A percentile compares a stretch with the other conserved stretches of the same genome.
These are phyloP conservation scores for Peribolospora kevripleyi DNA, from an alignment of 768 basidiomycete genomes.

Conservation along the genomic window DNA sequence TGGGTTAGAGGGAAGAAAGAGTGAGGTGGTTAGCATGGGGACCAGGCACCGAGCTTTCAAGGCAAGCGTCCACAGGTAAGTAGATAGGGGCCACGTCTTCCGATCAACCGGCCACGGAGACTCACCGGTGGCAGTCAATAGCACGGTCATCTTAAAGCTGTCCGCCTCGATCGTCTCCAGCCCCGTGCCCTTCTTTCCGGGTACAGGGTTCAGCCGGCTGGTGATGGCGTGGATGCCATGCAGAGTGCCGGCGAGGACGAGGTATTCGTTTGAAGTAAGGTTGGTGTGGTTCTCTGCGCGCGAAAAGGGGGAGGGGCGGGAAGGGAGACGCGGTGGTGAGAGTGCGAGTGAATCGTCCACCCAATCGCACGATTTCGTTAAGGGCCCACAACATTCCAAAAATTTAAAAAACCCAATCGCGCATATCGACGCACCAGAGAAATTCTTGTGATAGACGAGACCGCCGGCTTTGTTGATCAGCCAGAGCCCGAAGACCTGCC, in stretches of 20 bases:
- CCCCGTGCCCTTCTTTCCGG: slow-evolving; percentile 44
- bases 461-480: slow-evolving; percentile 98
- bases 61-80: not conserved
- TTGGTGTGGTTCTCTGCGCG: slow-evolving; percentile 63
- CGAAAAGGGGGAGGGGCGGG: not conserved
- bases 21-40: not conserved
- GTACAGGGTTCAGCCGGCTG: slow-evolving; percentile 55
- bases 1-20: not conserved
- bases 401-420: not conserved
- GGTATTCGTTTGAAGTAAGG: slow-evolving; percentile 75
- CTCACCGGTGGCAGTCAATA: slow-evolving; percentile 69
- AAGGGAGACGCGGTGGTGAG: not conserved
- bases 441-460: slow-evolving; percentile 75
- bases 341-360: not conserved
- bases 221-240: slow-evolving; percentile 99
- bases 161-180: slow-evolving; percentile 91
- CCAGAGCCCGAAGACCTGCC: slow-evolving; percentile 16
- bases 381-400: no score
- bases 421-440: slow-evolving; percentile 37
- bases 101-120: slow-evolving; percentile 3
- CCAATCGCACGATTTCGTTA: no score
- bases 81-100: not conserved
- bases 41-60: not conserved
- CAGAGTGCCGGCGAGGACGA: slow-evolving; percentile 83
- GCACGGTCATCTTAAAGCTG: slow-evolving; percentile 76